Conservation (phyloP, 768 basidiomycete genomes). For the Suillus tomentosus region DNA sequence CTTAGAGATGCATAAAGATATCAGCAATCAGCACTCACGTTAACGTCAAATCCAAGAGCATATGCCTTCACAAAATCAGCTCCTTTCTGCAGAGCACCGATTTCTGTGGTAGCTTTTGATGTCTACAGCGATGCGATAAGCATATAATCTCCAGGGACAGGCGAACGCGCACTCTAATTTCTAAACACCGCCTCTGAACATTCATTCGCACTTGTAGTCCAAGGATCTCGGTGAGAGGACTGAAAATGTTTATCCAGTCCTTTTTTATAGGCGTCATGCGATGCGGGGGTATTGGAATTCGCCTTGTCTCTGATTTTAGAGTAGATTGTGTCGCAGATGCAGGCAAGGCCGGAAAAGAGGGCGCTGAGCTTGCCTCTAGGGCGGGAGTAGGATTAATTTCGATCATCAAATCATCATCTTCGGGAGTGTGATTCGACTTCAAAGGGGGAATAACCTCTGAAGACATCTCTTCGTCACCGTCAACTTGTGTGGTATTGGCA, state of each 20-base stretch:
- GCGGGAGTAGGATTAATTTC: conserved; percentile 49
- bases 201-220: conserved; percentile 98
- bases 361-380: conserved; percentile 51
- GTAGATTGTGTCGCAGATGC: conserved; percentile 55
- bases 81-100: conserved; percentile 93
- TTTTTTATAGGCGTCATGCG: conserved; percentile 97
- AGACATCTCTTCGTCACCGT: conserved; percentile 36
- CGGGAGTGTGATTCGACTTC: conserved; percentile 24
- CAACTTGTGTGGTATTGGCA: conserved; percentile 17
- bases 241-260: conserved; percentile 95
- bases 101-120: conserved; percentile 91
- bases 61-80: conserved; percentile 97
- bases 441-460: conserved; percentile 17
- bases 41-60: conserved; percentile 92
- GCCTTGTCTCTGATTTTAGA: conserved; percentile 82
- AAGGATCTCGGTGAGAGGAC: conserved; percentile 92
- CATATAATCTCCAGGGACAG: neutral
- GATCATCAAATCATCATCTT: conserved; percentile 67
- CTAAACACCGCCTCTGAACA: conserved; percentile 82
- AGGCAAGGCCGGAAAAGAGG: conserved; percentile 70
- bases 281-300: conserved; percentile 92
- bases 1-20: conserved; percentile 6
- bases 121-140: conserved; percentile 53
- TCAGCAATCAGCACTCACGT: conserved; percentile 52
- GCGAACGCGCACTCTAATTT: conserved; percentile 74